A percentile compares a stretch with the other conserved stretches of the same genome.
Conservation (phyloP, 805 yeast genomes). For the Cyberlindnera americana region DNA sequence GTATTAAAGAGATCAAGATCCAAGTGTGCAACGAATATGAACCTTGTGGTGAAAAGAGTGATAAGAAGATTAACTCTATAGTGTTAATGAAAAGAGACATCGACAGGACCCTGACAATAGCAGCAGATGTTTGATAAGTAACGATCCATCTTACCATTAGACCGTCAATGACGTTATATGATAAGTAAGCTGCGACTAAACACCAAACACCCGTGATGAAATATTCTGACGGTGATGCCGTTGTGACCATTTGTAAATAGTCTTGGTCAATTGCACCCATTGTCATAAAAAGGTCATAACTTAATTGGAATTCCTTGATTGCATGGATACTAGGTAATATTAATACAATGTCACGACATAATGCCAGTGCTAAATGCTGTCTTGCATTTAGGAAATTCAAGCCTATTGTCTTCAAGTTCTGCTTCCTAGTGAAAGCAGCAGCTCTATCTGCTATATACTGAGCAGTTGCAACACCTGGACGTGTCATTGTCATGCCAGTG, state of each 20-base stretch:
- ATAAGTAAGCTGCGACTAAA: conserved; percentile 77
- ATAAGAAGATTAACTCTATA: conserved; percentile 61
- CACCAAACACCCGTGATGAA: conserved; percentile 91
- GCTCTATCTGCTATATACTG: conserved; percentile 13
- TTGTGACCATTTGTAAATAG: conserved; percentile 33
- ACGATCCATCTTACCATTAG: conserved; percentile 93
- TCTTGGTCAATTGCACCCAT: conserved; percentile 3
- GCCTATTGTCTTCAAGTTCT: conserved; percentile 53
- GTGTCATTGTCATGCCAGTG: not conserved
- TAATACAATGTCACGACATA: conserved; percentile 76
- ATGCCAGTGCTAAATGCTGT: conserved; percentile 71
- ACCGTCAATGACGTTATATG: conserved; percentile 83
- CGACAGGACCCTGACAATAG: conserved; percentile 80
- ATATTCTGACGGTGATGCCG: conserved; percentile 73
- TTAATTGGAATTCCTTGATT: conserved; percentile 36
- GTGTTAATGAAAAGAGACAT: conserved; percentile 73
- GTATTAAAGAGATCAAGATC: conserved; percentile 83
- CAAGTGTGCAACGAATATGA: conserved; percentile 82
- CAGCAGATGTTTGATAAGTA: conserved; percentile 82
- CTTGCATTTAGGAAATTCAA: conserved; percentile 68
- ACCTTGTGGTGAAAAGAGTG: conserved; percentile 67
- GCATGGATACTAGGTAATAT: conserved; percentile 61
- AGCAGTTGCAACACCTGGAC: conserved; percentile 11
- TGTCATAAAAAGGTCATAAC: conserved; percentile 6
- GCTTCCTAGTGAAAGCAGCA: conserved; percentile 13